A percentile compares a stretch with the other conserved stretches of the same genome.
Conservation (phyloP, 2,329 filamentous ascomycete species). For the Xylaria sp. region DNA sequence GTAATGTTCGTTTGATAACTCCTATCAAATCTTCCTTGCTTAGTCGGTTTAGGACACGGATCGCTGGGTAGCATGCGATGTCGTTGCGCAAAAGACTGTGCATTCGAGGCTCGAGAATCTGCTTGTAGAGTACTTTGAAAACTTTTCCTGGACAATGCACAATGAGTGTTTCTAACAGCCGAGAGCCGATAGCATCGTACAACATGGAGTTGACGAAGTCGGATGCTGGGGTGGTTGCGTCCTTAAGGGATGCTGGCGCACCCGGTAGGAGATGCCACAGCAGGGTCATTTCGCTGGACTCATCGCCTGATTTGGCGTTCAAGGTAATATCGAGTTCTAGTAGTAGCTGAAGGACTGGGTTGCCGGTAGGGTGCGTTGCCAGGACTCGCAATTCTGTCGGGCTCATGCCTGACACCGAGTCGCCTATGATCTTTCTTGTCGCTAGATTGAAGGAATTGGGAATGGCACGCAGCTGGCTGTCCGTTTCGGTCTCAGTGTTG, state of each 20-base stretch:
- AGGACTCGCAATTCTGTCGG: conserved; percentile 81
- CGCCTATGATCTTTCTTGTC: conserved; percentile 79
- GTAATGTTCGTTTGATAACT: conserved; percentile 73
- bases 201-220: conserved; percentile 84
- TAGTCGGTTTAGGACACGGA: conserved; percentile 80
- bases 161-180: conserved; percentile 86
- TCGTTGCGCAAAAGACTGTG: conserved; percentile 85
- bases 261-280: conserved; percentile 81
- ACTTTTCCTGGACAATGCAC: conserved; percentile 81
- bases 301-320: conserved; percentile 63
- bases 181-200: conserved; percentile 89
- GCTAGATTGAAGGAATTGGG: conserved; percentile 80
- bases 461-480: conserved; percentile 60
- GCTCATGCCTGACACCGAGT: conserved; percentile 77
- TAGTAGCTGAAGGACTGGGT: conserved; percentile 89
- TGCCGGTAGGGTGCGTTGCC: conserved; percentile 87
- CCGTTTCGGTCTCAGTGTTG: conserved; percentile 54
- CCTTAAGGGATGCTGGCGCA: conserved; percentile 70
- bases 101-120: conserved; percentile 80
- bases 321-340: conserved; percentile 83
- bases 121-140: conserved; percentile 86
- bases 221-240: conserved; percentile 73
- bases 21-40: conserved; percentile 83
- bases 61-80: conserved; percentile 85
- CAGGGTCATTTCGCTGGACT: conserved; percentile 57